Evolutionary conservation across 495 filamentous ascomycete species (phyloP), one percentile per base, ranked within the genome.

Genomic region (Xylaria palmicola): DNA sequence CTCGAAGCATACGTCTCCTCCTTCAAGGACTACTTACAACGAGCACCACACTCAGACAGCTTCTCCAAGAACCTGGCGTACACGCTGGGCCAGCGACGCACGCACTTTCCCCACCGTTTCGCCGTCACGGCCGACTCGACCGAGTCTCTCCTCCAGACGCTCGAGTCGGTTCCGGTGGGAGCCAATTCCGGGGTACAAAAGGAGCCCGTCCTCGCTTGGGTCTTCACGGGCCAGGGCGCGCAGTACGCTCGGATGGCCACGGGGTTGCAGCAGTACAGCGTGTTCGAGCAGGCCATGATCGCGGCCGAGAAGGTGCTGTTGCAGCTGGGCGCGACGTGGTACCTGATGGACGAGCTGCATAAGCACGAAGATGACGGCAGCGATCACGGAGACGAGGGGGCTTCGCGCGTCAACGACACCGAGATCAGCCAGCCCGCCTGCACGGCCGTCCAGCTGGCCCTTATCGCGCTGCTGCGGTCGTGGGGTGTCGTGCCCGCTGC

Each of bases 381-480:
- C n/a, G n/a, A n/a, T n/a, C n/a, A n/a, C n/a, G n/a, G n/a, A n/a
- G 70, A 72, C 5, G 65, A 73, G 0, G 17, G 77, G 0, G 20
- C 53, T 6, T 65, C 76, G 17, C 10, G 29, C 6, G 13, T 65
- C 13, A 20, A 59, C 8, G 19, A 68, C 6, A 65, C 76, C 0
- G 27, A 65, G 54, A 61, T 74, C 19, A 70, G 73, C 0, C 78
- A 81, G 49, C 65, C 78, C 15, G 30, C 73, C 27, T 80, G 69
- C 26, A 79, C 77, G 0, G 72, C 72, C n/a, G 30, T 81, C 8
- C 78, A 83, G 53, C 60, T 81, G 6, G 75, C 75, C 0, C 39
- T 87, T 8, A 74, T 85, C 0, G 72, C 77, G 6, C 62, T 87
- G 0, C 67, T 86, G 1, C 39, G 50, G 4, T 70, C 65, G 6